Base-by-base conservation (phyloP, 2,329 filamentous ascomycete genomes). In the Colletotrichum orchidophilum region DNA sequence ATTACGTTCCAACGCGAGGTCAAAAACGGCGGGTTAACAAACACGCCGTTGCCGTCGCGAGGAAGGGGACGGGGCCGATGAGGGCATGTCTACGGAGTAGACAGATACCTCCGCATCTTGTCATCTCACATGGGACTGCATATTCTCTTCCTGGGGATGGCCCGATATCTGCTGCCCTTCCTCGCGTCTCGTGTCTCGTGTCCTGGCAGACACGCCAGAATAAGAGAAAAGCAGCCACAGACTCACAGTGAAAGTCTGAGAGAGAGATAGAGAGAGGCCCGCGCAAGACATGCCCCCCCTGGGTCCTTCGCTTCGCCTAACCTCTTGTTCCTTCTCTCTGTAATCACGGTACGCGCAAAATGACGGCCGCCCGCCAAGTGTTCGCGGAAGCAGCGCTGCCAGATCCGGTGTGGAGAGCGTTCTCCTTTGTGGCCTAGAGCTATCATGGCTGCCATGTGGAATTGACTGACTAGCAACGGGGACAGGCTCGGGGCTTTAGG, bases 401-500 rank as follows among this genome's bases (percentile, higher is more conserved):
- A 71, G 68, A 71, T 71, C 68, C 68, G 68, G 57, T 27, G 68
- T 71, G 68, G 68, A 57, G 63, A 67, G 64, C n/a, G 12, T n/a
- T 27, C 29, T 66, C 63, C 29, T 35, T 52, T 63, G 58, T 26
- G 39, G 68, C 31, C 70, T 59, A 64, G 66, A 61, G 54, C 70
- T 63, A 63, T 63, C 71, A 71, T 71, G 71, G 71, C 68, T 73
- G 71, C 71, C 71, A 73, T 73, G 71, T 73, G 71, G 71, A 49
- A 73, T 62, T 46, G 39, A 29, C 50, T 58, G 63, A 62, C 57
- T 67, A 58, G 63, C 50, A 12, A 58, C 21, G 57, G 63, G 52
- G 63, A 61, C 57, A 2, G 52, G 52, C 57, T 70, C 29, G 24
- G 18, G 33, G 42, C 50, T 53, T 46, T 66, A 57, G 50, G 21